Evolutionary conservation across 139 green algal species (phyloP).

Genomic region (Desmodesmus armatus): DNA sequence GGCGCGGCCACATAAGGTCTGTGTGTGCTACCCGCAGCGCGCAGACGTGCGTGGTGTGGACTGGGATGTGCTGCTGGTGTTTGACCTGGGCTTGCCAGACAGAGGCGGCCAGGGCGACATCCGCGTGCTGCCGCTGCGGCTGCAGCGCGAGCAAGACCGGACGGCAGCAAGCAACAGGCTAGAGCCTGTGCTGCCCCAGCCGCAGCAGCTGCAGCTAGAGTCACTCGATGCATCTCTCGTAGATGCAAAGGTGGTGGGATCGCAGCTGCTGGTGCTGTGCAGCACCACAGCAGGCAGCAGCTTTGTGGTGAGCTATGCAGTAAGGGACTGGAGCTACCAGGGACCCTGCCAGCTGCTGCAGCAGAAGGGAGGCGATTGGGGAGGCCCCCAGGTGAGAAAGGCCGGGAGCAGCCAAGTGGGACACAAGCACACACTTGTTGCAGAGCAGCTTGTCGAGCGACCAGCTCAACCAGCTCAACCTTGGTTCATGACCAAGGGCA

Average conservation of each 20-base stretch:
- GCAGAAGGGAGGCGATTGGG: slow-evolving; percentile 32
- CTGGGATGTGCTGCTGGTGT: slow-evolving; percentile 28
- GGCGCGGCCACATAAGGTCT: slow-evolving; percentile 9
- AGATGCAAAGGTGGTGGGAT: slow-evolving; percentile 14
- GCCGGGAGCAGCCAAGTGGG: neutral
- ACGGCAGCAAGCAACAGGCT: neutral
- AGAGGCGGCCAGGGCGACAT: slow-evolving; percentile 19
- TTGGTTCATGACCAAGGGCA: too few species aligned
- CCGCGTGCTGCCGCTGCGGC: slow-evolving; percentile 5
- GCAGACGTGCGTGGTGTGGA: neutral
- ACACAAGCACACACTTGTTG: too few species aligned
- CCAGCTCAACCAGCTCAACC: too few species aligned
- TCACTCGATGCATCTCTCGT: slow-evolving; percentile 17
- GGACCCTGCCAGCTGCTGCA: slow-evolving; percentile 37
- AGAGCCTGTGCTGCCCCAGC: neutral
- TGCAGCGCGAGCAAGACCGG: neutral
- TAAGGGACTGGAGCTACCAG: slow-evolving; percentile 14
- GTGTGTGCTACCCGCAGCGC: neutral
- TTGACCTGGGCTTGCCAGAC: slow-evolving; percentile 17
- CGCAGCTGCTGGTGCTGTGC: slow-evolving; percentile 32
- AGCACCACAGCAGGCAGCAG: neutral
- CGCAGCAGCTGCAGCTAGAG: slow-evolving; percentile 27
- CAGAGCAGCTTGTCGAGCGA: too few species aligned
- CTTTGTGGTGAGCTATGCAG: neutral
- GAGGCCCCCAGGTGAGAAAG: slow-evolving; percentile 18